Evolutionary conservation across 1,284 basidiomycete species (phyloP), one percentile per base, ranked within the genome.

Genomic region (Trichosporon asahii): DNA sequence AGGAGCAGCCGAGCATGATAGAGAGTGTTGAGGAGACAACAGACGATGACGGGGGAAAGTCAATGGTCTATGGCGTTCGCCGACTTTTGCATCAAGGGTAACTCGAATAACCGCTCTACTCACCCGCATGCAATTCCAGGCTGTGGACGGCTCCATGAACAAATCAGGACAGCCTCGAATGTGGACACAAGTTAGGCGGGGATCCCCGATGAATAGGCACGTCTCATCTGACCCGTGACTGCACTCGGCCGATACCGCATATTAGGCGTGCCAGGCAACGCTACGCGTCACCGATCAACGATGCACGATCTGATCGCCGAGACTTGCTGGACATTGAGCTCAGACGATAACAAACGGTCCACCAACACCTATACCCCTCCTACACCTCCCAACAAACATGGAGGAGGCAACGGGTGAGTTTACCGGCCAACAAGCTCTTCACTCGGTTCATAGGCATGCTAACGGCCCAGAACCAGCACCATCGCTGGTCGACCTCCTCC

Each of bases 401-500:
- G 74, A 75, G 74, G 72, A 75, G 72, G 74, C 70, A 67, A 68
- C 68, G 63, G 71, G 73, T 72, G 35, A 60, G 73, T 57, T 33
- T 11, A n/a, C 5, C 9, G 27, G 12, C 9, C 11, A 2, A 31
- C 25, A 18, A 31, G 15, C 9, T 33, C 15, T 6, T 33, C 6
- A 37, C 6, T 31, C 35, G 35, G 35, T 12, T 37, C 11, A 5
- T 12, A 7, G 27, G 29, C 8, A 11, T 27, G 27, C 63, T 68
- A 25, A 69, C 67, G n/a, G 4, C 14, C 8, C 70, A 73, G 72
- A 71, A 66, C 69, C 72, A 60, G 68, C 69, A 12, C 70, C 72
- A 18, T 74, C 76, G 37, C 74, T 82, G 35, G 64, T 74, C 18
- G 78, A 82, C 61, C 75, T 82, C 71, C 72, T 80, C 70, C 70